Percentiles rank a stretch among this genome's conserved stretches.
Evolutionary conservation across 2,329 filamentous ascomycete genomes (phyloP).

Genomic region (Fusarium gaditjirri): DNA sequence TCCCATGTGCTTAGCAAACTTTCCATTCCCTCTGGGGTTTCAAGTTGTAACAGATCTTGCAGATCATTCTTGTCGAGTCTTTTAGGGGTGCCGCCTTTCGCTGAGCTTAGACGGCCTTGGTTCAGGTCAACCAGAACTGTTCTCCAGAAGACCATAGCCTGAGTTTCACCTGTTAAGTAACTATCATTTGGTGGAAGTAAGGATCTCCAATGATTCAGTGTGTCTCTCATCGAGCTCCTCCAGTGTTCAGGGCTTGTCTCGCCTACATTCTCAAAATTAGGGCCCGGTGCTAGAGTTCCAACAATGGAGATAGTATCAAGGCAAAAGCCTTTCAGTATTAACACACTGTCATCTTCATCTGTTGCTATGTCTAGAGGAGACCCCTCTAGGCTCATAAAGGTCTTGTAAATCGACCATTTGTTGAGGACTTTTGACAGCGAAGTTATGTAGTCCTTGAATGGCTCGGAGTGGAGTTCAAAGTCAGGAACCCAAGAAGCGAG

Average conservation of each 20-base stretch:
- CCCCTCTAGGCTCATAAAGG: not conserved
- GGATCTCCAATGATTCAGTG: not conserved
- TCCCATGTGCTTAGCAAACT: not conserved
- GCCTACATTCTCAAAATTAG: not conserved
- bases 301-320: not conserved
- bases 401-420: not conserved
- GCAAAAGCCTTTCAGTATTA: not conserved
- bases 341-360: not conserved
- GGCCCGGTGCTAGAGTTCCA: not conserved
- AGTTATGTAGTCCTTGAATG: not conserved
- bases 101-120: not conserved
- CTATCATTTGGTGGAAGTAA: rapidly evolving
- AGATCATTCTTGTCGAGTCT: not conserved
- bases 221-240: not conserved
- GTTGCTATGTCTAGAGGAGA: not conserved
- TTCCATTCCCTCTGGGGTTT: not conserved
- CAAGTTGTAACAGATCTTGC: not conserved
- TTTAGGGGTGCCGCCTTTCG: not conserved
- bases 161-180: not conserved
- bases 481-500: slow-evolving; percentile 3
- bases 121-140: slow-evolving; percentile 3
- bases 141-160: not conserved
- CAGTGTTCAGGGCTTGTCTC: not conserved
- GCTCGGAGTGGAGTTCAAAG: not conserved
- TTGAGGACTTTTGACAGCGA: slow-evolving; percentile 1